Conservation (phyloP, 495 filamentous ascomycete genomes). For the Glarea lozoyensis region DNA sequence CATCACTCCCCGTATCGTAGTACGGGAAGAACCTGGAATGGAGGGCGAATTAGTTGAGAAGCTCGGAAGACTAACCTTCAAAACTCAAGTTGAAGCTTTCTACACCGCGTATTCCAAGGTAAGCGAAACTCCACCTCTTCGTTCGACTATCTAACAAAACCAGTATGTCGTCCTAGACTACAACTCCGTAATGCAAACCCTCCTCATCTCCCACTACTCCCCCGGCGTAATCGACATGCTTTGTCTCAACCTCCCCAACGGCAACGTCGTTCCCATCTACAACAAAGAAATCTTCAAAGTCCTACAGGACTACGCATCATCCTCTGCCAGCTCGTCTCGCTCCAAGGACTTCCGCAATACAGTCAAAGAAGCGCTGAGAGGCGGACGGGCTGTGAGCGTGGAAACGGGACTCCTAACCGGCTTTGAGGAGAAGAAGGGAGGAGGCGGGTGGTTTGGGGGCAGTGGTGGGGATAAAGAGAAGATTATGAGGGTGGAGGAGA, state of each 20-base stretch:
- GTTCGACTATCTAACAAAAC: no score
- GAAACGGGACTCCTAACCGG: conserved; percentile 25
- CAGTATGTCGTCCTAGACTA: no score
- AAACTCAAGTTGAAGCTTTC: conserved; percentile 29
- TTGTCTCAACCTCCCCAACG: conserved; percentile 28
- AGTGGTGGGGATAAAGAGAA: conserved; percentile 15
- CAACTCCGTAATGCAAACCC: no score
- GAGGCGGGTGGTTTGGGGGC: conserved; percentile 1
- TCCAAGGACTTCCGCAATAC: conserved; percentile 26
- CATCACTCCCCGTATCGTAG: conserved; percentile 11
- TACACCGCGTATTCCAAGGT: conserved; percentile 44
- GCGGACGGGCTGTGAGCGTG: conserved; percentile 31
- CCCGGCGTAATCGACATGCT: conserved; percentile 31
- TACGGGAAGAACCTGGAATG: conserved; percentile 27
- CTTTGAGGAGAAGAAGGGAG: conserved; percentile 12
- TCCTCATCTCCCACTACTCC: no score
- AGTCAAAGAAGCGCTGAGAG: conserved; percentile 29
- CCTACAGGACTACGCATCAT: conserved; percentile 29
- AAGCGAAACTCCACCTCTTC: no score
- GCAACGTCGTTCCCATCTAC: conserved; percentile 22
- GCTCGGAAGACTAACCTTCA: conserved; percentile 30
- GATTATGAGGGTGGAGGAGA: conserved; percentile 24
- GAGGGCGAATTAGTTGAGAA: conserved; percentile 28
- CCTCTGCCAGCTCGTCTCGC: conserved; percentile 22
- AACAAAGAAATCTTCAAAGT: conserved; percentile 42